These are phyloP conservation scores for Penicillium bovifimosum DNA, from an alignment of 495 filamentous ascomycete species.

Conservation along the genomic window DNA sequence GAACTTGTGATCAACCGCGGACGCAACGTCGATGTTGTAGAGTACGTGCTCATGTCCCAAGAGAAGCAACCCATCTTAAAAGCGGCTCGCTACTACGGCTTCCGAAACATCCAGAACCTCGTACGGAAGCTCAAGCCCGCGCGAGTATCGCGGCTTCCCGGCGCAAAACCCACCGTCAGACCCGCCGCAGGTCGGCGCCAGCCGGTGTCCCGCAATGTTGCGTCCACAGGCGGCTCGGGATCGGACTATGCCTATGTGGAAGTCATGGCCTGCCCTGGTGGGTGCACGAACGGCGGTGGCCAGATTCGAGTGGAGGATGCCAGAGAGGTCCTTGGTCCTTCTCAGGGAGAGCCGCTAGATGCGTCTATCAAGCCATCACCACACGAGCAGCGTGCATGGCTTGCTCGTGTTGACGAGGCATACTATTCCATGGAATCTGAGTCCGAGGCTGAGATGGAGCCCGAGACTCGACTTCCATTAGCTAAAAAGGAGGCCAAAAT, in stretches of 20 bases:
- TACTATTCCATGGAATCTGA: constrained; percentile 80
- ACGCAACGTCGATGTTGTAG: constrained; percentile 84
- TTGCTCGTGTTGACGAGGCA: constrained; percentile 82
- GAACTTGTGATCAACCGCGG: constrained; percentile 63
- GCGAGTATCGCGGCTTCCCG: constrained; percentile 67
- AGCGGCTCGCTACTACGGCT: constrained; percentile 89
- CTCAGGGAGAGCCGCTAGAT: constrained; percentile 20
- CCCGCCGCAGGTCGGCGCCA: constrained; percentile 38
- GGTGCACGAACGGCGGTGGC: constrained; percentile 94
- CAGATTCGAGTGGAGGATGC: constrained; percentile 87
- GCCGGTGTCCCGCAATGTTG: constrained; percentile 29
- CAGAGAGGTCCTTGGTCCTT: constrained; percentile 17
- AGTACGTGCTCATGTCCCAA: constrained; percentile 59
- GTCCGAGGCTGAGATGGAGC: constrained; percentile 28
- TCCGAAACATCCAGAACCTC: constrained; percentile 95
- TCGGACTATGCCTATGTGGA: constrained; percentile 84
- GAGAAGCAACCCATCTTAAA: constrained; percentile 60
- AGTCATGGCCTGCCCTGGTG: constrained; percentile 97
- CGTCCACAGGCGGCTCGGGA: constrained; percentile 30
- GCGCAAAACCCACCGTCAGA: constrained; percentile 43
- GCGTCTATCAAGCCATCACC: constrained; percentile 50
- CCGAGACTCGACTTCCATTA: constrained; percentile 13
- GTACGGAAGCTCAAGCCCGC: constrained; percentile 83
- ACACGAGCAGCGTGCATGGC: constrained; percentile 79
- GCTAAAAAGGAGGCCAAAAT: constrained; percentile 32